Conservation (phyloP, 352 stramenopile species). For the Phytopythium boreale region DNA sequence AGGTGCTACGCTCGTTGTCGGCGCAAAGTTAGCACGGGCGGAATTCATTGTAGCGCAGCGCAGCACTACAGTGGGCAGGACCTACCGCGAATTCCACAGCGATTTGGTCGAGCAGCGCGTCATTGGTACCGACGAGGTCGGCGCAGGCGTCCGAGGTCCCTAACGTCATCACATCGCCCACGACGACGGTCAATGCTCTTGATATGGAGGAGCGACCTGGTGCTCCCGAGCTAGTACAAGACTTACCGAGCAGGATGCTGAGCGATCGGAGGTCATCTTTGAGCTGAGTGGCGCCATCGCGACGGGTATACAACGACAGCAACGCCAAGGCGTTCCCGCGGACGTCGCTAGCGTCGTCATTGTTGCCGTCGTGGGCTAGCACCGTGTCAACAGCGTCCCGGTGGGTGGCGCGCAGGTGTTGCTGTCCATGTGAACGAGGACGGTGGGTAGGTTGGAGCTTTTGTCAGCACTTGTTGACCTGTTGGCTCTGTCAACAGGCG, state of each 20-base stretch:
- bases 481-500: not conserved
- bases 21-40: not conserved
- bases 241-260: constrained; percentile 41
- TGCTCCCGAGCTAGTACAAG: not conserved
- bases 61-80: not conserved
- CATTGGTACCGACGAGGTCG: not conserved
- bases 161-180: not conserved
- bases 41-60: not conserved
- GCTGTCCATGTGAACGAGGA: not conserved
- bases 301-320: constrained; percentile 29
- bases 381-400: constrained; percentile 24
- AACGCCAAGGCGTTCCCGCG: constrained; percentile 10
- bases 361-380: constrained; percentile 4
- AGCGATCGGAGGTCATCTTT: constrained; percentile 34
- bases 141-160: not conserved
- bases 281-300: constrained; percentile 19
- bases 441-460: not conserved
- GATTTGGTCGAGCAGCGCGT: not conserved
- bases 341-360: constrained; percentile 3
- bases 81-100: not conserved
- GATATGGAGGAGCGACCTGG: not conserved
- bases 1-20: constrained; percentile 19
- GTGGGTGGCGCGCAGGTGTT: constrained; percentile 24
- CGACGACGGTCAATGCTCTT: not conserved
- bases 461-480: not conserved